Conservation (phyloP, 1,284 basidiomycete genomes). For the Boletus sp. region DNA sequence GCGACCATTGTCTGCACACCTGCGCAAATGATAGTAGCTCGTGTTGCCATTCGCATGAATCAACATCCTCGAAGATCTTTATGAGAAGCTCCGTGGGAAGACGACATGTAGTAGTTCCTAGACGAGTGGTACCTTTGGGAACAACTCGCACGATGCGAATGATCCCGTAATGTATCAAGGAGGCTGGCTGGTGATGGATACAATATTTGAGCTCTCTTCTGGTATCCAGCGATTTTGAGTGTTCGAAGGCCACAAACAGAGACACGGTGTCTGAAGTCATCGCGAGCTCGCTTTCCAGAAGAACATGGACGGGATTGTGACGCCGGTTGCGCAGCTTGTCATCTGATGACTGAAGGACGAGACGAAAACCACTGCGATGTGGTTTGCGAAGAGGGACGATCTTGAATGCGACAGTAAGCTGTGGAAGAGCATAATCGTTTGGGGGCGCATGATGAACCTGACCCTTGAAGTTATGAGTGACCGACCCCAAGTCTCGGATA, state of each 20-base stretch:
- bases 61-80: background rate
- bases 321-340: background rate
- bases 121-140: background rate
- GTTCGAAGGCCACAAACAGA: background rate
- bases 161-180: background rate
- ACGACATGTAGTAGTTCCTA: background rate
- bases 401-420: background rate
- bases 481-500: background rate
- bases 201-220: background rate
- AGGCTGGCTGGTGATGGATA: background rate
- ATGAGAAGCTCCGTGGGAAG: background rate
- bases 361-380: background rate
- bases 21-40: constrained; percentile 5
- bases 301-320: background rate
- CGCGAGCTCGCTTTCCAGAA: background rate
- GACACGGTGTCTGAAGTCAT: background rate
- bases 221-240: background rate
- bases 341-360: background rate
- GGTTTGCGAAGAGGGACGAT: background rate
- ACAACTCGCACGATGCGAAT: background rate
- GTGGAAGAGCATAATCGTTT: background rate
- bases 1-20: constrained; percentile 9
- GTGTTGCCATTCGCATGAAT: background rate
- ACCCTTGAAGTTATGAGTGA: background rate
- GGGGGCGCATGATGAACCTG: background rate